phyloP scores from a whole-genome alignment of 2,329 filamentous ascomycete species.

The Allantophomopsis cytisporea region DNA sequence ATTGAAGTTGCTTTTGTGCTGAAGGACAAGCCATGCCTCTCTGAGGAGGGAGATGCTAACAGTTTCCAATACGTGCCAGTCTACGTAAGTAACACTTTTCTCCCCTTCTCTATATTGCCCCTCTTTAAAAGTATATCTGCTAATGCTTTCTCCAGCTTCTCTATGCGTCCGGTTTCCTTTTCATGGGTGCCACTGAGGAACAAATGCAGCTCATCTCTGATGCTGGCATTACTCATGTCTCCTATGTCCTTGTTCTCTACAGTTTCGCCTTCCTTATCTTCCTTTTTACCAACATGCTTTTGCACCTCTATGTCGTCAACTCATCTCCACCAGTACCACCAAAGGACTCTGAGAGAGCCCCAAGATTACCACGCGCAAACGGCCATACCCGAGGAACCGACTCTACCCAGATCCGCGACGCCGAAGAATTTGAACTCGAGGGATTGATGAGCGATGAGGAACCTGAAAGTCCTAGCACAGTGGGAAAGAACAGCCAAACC shows the following conservation, averaged over 20 bases:
- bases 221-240: slow-evolving; percentile 72
- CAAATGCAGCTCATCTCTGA: slow-evolving; percentile 71
- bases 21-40: slow-evolving; percentile 51
- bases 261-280: slow-evolving; percentile 84
- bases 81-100: slow-evolving; percentile 40
- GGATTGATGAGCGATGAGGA: slow-evolving; percentile 81
- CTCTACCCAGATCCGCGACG: slow-evolving; percentile 55
- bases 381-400: slow-evolving; percentile 25
- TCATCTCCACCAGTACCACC: slow-evolving; percentile 22
- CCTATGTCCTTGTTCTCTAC: slow-evolving; percentile 85
- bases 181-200: slow-evolving; percentile 96
- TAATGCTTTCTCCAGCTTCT: slow-evolving; percentile 47
- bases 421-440: slow-evolving; percentile 87
- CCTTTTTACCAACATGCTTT: slow-evolving; percentile 78
- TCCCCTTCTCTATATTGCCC: slow-evolving; percentile 1
- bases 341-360: slow-evolving; percentile 14
- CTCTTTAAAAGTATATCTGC: slow-evolving; percentile 2
- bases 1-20: slow-evolving; percentile 87
- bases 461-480: slow-evolving; percentile 31
- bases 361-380: slow-evolving; percentile 13
- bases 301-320: slow-evolving; percentile 65
- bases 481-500: slow-evolving; percentile 29
- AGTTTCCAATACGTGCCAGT: slow-evolving; percentile 60
- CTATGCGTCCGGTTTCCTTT: slow-evolving; percentile 85
- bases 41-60: slow-evolving; percentile 57